Base-by-base conservation (phyloP, 495 filamentous ascomycete species). In the Penicillium cosmopolitanum region DNA sequence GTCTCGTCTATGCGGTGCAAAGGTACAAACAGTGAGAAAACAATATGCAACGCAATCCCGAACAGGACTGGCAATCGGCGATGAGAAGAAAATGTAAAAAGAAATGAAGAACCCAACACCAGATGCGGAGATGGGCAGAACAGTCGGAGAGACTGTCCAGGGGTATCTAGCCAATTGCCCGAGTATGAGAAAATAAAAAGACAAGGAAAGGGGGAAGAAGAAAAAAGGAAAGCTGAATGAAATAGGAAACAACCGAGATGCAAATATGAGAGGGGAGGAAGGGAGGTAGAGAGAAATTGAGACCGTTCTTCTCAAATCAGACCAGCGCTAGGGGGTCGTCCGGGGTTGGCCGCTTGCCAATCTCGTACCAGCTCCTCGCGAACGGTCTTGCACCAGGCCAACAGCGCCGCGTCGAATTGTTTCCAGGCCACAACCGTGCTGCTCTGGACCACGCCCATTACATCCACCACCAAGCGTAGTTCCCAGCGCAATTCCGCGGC, bases 401-500 rank as follows among this genome's bases (percentile, higher is more conserved):
- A 75, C 33, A 97, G 76, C 18, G 91, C 91, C 21, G 82, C 80
- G 63, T 97, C 92, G 64, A 97, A 93, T 40, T 87, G 82, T 57
- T 78, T 77, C 92, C 91, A 96, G 11, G 89, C 87, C 51, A 79
- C 77, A 15, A 79, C 77, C 53, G 84, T 82, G n/a, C 68, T 78
- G 51, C 80, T 82, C 60, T 93, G 85, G 6, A 96, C 93, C 12
- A 98, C 87, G 11, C 86, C 91, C 78, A 93, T 88, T 23, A 92
- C 91, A 67, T 96, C 91, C 54, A 96, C 82, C 65, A 91, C 86
- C 54, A 97, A 80, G 58, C 90, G 84, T 18, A 91, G 84, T 75
- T 98, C 96, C 91, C 93, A 98, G 23, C 95, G 85, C 51, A 98
- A 82, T 75, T 98, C 91, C 6, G 93, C 91, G 18, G 96, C 96